phyloP scores from a whole-genome alignment of 2,329 filamentous ascomycete species.

The Scedosporium dehoogii region DNA sequence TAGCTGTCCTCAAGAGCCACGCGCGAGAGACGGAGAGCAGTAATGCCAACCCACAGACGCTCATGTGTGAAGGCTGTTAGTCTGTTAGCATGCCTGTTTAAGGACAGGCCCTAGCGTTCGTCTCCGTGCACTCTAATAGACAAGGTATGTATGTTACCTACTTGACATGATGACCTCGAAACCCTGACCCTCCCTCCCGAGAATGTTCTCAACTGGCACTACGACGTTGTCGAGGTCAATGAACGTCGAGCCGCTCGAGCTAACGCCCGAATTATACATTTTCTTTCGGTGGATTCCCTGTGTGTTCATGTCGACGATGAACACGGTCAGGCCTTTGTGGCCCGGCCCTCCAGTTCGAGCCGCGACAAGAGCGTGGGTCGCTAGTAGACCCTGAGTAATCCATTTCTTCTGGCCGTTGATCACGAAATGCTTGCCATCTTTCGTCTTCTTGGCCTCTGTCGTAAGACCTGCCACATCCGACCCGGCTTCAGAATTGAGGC shows the following conservation, averaged over 20 bases:
- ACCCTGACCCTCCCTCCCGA: conserved; percentile 39
- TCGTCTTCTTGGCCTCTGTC: conserved; percentile 67
- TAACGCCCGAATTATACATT: conserved; percentile 51
- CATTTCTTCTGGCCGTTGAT: conserved; percentile 53
- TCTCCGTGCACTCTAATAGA: not conserved
- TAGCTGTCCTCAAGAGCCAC: conserved; percentile 39
- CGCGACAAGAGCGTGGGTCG: conserved; percentile 46
- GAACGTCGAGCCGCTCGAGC: conserved; percentile 45
- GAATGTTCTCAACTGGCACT: conserved; percentile 37
- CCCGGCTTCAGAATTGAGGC: conserved; percentile 53
- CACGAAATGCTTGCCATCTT: conserved; percentile 62
- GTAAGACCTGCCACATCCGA: conserved; percentile 67
- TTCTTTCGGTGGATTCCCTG: conserved; percentile 37
- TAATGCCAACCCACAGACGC: conserved; percentile 41
- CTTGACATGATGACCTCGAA: conserved; percentile 24
- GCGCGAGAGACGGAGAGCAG: conserved; percentile 41
- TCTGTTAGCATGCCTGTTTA: not conserved
- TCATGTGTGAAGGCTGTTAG: conserved; percentile 49
- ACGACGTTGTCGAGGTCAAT: conserved; percentile 39
- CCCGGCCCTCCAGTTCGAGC: conserved; percentile 43
- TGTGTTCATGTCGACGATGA: conserved; percentile 37
- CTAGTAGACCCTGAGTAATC: conserved; percentile 49
- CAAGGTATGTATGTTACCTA: not conserved
- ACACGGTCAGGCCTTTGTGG: conserved; percentile 36
- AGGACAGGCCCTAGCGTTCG: not conserved